Conservation (phyloP, 2,329 filamentous ascomycete species). For the Chaetomium sp. region DNA sequence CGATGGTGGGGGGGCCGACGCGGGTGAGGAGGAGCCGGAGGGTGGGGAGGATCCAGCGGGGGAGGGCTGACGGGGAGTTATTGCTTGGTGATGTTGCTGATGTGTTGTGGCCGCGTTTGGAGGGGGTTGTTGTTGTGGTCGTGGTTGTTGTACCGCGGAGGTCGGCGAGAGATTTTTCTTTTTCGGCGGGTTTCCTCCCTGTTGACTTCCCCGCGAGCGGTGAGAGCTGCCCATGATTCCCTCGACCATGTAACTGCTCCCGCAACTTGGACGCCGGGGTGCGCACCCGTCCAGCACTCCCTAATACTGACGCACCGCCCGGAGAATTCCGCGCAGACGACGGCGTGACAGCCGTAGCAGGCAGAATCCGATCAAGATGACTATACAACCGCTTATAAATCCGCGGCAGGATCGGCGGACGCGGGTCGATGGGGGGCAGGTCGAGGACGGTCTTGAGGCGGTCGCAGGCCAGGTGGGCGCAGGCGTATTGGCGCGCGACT, state of each 20-base stretch:
- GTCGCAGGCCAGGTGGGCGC: slow-evolving; percentile 84
- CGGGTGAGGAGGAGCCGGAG: slow-evolving; percentile 60
- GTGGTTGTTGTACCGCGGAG: slow-evolving; percentile 18
- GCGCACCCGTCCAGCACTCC: slow-evolving; percentile 18
- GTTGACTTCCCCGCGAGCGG: slow-evolving; percentile 17
- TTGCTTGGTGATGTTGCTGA: background rate
- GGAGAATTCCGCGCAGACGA: slow-evolving; percentile 7
- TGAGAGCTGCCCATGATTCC: background rate
- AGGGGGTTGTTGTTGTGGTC: slow-evolving; percentile 13
- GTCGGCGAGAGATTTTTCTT: slow-evolving; percentile 26
- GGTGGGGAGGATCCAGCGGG: slow-evolving; percentile 62
- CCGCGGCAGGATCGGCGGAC: slow-evolving; percentile 70
- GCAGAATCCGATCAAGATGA: slow-evolving; percentile 70
- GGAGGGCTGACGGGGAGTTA: slow-evolving; percentile 33
- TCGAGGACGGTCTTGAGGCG: slow-evolving; percentile 70
- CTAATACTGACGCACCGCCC: slow-evolving; percentile 20
- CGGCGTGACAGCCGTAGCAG: slow-evolving; percentile 33
- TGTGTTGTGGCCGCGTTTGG: slow-evolving; percentile 18
- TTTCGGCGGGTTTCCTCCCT: slow-evolving; percentile 24
- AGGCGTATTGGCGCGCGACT: slow-evolving; percentile 75
- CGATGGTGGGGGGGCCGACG: slow-evolving; percentile 54
- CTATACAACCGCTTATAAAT: slow-evolving; percentile 79
- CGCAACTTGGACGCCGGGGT: slow-evolving; percentile 33
- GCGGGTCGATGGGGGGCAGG: slow-evolving; percentile 67
- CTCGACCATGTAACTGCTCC: slow-evolving; percentile 4